A percentile compares a stretch with the other conserved stretches of the same genome.
Conservation (phyloP, 2,329 filamentous ascomycete genomes). For the Colletotrichum filicis region DNA sequence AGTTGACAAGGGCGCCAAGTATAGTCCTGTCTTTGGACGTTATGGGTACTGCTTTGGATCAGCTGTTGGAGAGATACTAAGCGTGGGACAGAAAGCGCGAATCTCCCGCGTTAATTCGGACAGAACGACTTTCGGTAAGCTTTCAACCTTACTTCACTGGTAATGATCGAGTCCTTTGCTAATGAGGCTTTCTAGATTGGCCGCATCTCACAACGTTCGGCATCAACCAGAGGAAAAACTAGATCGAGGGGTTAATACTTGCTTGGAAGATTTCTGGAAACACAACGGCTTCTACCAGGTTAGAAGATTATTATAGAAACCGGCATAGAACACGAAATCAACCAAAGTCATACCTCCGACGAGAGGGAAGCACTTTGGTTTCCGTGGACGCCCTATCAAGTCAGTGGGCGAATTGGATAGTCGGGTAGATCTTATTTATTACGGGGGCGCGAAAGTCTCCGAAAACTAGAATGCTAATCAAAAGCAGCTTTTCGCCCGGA, state of each 20-base stretch:
- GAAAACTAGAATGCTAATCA: not conserved
- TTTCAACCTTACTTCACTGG: not conserved
- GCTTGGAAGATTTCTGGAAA: not conserved
- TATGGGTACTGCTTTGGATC: constrained; percentile 15
- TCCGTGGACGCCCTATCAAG: too few species aligned
- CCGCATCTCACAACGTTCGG: not conserved
- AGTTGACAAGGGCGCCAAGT: constrained; percentile 12
- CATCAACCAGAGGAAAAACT: not conserved
- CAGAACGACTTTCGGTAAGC: constrained; percentile 7
- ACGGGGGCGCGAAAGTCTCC: not conserved
- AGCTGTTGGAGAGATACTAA: not conserved
- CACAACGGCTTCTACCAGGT: not conserved
- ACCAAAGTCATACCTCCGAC: too few species aligned
- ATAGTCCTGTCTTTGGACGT: constrained; percentile 15
- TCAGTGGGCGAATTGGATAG: too few species aligned
- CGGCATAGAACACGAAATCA: not conserved
- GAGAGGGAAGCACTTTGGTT: too few species aligned
- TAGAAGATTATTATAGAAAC: not conserved
- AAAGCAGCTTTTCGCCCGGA: not conserved
- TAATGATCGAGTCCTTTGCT: not conserved
- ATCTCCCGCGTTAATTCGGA: not conserved
- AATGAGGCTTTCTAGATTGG: not conserved
- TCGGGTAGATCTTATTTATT: not conserved
- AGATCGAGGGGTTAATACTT: not conserved
- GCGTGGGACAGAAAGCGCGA: not conserved